A percentile compares a stretch with the other conserved stretches of the same genome.
phyloP scores from a whole-genome alignment of 169 alveolate species.

The Plasmodium fragile region DNA sequence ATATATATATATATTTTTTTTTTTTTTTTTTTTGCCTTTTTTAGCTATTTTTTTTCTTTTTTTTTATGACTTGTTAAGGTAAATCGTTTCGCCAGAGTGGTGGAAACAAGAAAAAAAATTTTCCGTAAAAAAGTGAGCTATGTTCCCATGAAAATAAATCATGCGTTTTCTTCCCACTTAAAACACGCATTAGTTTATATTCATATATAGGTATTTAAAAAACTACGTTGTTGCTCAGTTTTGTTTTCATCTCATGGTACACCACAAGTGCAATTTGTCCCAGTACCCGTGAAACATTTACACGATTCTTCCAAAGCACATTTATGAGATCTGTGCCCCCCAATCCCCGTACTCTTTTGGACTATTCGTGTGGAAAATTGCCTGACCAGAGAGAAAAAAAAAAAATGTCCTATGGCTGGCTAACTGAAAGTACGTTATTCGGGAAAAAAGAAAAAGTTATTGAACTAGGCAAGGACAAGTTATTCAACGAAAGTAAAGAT shows the following conservation, averaged over 20 bases:
- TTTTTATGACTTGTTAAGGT: conserved; percentile 13
- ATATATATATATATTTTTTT: no score
- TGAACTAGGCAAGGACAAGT: conserved; percentile 55
- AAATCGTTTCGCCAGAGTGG: background rate
- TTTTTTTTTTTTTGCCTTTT: background rate
- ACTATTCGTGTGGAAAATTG: background rate
- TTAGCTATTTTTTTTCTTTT: background rate
- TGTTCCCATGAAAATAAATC: background rate
- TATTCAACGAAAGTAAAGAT: conserved; percentile 49
- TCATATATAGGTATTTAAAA: background rate
- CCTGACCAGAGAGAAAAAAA: conserved; percentile 16
- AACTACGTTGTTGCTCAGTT: background rate
- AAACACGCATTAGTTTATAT: background rate
- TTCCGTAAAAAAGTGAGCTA: background rate
- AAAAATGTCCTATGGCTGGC: conserved; percentile 76
- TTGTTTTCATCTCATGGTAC: background rate
- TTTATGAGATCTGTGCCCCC: background rate
- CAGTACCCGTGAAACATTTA: background rate
- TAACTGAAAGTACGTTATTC: conserved; percentile 66
- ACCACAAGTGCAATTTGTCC: background rate
- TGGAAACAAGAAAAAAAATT: background rate
- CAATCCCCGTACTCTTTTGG: background rate
- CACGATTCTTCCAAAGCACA: background rate
- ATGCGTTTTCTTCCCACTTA: background rate
- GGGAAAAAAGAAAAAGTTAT: conserved; percentile 67